Conservation (phyloP, 2,329 filamentous ascomycete genomes). For the Fusarium hainanense region DNA sequence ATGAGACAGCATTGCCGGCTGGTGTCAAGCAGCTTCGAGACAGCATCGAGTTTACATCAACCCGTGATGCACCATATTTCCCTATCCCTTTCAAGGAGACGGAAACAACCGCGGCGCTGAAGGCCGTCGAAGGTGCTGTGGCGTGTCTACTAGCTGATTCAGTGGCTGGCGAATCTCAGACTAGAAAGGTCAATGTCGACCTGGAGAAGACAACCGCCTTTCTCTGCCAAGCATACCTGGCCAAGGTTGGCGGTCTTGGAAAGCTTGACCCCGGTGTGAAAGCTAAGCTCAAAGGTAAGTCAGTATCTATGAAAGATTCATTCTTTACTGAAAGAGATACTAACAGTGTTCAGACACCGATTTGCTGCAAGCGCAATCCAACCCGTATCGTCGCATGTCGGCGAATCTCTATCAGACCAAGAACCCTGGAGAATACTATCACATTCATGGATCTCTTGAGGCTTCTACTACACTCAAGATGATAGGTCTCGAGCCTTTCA, state of each 20-base stretch:
- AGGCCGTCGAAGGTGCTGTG: slow-evolving; percentile 55
- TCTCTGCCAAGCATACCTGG: slow-evolving; percentile 54
- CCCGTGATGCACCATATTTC: slow-evolving; percentile 55
- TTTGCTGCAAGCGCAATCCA: slow-evolving; percentile 75
- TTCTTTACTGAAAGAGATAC: background rate
- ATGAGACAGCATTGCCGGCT: slow-evolving; percentile 46
- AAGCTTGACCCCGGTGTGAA: slow-evolving; percentile 53
- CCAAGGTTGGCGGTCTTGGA: slow-evolving; percentile 52
- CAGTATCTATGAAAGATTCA: background rate
- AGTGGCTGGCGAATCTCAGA: slow-evolving; percentile 20
- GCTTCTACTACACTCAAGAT: slow-evolving; percentile 76
- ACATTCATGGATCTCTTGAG: slow-evolving; percentile 80
- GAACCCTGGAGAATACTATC: slow-evolving; percentile 74
- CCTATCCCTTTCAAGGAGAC: slow-evolving; percentile 62
- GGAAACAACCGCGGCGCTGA: slow-evolving; percentile 57
- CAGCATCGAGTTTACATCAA: slow-evolving; percentile 50
- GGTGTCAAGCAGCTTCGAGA: slow-evolving; percentile 40
- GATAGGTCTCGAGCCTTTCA: slow-evolving; percentile 72
- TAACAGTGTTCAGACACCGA: slow-evolving; percentile 70
- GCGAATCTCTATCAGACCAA: slow-evolving; percentile 78
- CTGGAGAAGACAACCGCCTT: slow-evolving; percentile 57
- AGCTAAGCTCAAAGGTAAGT: slow-evolving; percentile 48
- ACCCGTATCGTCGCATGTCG: slow-evolving; percentile 76
- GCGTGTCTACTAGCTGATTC: slow-evolving; percentile 49
- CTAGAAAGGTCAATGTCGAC: slow-evolving; percentile 46